Conservation (phyloP, 1,284 basidiomycete species). For the Schizophyllum amplum region DNA sequence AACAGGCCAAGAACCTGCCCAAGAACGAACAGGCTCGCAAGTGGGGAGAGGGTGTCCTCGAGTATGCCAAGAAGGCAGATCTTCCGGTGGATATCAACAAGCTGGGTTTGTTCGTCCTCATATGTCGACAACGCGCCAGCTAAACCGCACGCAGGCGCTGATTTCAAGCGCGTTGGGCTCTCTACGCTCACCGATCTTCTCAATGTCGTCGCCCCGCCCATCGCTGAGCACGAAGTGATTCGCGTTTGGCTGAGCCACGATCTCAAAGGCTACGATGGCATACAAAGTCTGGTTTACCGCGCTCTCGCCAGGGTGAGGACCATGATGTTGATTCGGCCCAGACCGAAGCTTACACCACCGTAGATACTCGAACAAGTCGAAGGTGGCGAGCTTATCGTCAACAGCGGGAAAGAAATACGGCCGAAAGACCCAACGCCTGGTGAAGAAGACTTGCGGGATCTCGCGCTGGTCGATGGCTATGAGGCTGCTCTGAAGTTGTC, state of each 20-base stretch:
- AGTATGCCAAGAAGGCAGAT: constrained; percentile 50
- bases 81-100: constrained; percentile 70
- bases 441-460: constrained; percentile 20
- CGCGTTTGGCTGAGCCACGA: constrained; percentile 94
- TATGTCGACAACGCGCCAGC: not conserved
- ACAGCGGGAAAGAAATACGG: constrained; percentile 70
- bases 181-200: constrained; percentile 87
- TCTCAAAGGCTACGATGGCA: constrained; percentile 93
- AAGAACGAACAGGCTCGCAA: constrained; percentile 77
- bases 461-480: constrained; percentile 62
- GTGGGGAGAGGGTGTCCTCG: constrained; percentile 60
- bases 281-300: constrained; percentile 93
- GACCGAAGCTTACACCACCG: constrained; percentile 4
- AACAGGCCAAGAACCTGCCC: constrained; percentile 78
- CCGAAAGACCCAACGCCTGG: constrained; percentile 38
- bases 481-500: constrained; percentile 78
- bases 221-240: constrained; percentile 96
- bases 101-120: constrained; percentile 42
- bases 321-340: not conserved
- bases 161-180: constrained; percentile 78
- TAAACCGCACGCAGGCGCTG: constrained; percentile 52
- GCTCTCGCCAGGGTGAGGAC: constrained; percentile 64
- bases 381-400: constrained; percentile 85
- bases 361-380: constrained; percentile 92
- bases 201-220: constrained; percentile 96